Evolutionary conservation across 2,329 filamentous ascomycete species (phyloP).

Genomic region (Didymella sp.): DNA sequence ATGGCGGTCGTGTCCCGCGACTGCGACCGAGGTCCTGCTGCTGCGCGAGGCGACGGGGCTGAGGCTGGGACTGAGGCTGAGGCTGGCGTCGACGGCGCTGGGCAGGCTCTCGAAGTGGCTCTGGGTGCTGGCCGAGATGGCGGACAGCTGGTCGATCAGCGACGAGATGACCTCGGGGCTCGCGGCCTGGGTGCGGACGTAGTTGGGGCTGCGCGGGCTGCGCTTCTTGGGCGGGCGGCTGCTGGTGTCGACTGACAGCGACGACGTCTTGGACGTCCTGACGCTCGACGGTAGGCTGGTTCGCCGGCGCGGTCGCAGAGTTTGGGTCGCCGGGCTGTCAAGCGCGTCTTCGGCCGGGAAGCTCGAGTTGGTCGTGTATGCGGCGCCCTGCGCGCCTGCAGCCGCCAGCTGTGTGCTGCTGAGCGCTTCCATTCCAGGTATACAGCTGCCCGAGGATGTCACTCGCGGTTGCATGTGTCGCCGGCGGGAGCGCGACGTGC

Average conservation of each 20-base stretch:
- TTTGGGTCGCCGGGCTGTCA: constrained; percentile 31
- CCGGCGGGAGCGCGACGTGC: background rate
- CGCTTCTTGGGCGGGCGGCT: constrained; percentile 1
- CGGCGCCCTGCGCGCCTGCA: background rate
- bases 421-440: constrained; percentile 4
- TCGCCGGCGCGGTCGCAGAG: constrained; percentile 37
- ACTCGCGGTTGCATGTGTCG: background rate
- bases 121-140: constrained; percentile 68
- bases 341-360: background rate
- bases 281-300: constrained; percentile 37
- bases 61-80: background rate
- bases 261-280: constrained; percentile 19
- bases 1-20: constrained; percentile 16
- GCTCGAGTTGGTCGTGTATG: background rate
- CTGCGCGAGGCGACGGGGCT: constrained; percentile 20
- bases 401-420: background rate
- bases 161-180: constrained; percentile 74
- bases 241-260: constrained; percentile 6
- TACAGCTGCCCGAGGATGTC: background rate
- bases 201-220: constrained; percentile 28
- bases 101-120: constrained; percentile 70
- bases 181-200: constrained; percentile 50
- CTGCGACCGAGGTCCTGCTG: background rate
- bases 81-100: constrained; percentile 24
- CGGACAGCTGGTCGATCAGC: constrained; percentile 67